Evolutionary conservation across 345 rosid species (phyloP).

Genomic region (Psidium guajava): DNA sequence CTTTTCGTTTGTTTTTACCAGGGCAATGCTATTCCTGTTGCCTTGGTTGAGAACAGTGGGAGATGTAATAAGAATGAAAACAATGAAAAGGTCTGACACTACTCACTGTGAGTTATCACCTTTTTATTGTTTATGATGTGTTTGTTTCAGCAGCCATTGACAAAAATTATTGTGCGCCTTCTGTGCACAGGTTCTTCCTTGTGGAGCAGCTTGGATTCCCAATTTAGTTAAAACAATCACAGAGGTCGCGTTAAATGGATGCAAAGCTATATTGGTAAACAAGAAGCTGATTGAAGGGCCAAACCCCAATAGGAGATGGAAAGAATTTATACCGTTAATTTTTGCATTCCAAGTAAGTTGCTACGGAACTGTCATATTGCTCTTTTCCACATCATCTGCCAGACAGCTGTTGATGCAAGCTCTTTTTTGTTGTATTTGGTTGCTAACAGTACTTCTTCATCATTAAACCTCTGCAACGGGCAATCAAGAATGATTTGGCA

Average conservation of each 20-base stretch:
- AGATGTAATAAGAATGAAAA: constrained; percentile 47
- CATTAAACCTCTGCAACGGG: constrained; percentile 27
- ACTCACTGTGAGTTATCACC: background rate
- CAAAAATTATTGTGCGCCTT: background rate
- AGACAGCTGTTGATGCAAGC: background rate
- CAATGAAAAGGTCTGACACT: constrained; percentile 40
- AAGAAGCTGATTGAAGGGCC: constrained; percentile 47
- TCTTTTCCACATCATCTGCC: background rate
- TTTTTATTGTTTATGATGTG: background rate
- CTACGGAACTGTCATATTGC: background rate
- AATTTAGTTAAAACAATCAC: constrained; percentile 26
- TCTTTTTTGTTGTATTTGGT: background rate
- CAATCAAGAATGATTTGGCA: constrained; percentile 27
- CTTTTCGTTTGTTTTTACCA: constrained; percentile 2
- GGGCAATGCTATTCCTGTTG: constrained; percentile 30
- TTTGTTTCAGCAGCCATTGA: background rate
- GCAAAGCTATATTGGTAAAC: constrained; percentile 31
- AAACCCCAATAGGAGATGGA: constrained; percentile 42
- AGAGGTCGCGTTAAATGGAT: constrained; percentile 30
- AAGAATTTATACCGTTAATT: constrained; percentile 32
- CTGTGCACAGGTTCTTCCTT: constrained; percentile 33
- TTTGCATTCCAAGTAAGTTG: constrained; percentile 36
- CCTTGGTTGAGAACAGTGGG: constrained; percentile 52
- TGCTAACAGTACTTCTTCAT: constrained; percentile 24
- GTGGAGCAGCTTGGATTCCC: constrained; percentile 44